A percentile compares a stretch with the other conserved stretches of the same genome.
These are phyloP conservation scores for Yamadazyma siamensis DNA, from an alignment of 1,139 yeast genomes.

Conservation along the genomic window DNA sequence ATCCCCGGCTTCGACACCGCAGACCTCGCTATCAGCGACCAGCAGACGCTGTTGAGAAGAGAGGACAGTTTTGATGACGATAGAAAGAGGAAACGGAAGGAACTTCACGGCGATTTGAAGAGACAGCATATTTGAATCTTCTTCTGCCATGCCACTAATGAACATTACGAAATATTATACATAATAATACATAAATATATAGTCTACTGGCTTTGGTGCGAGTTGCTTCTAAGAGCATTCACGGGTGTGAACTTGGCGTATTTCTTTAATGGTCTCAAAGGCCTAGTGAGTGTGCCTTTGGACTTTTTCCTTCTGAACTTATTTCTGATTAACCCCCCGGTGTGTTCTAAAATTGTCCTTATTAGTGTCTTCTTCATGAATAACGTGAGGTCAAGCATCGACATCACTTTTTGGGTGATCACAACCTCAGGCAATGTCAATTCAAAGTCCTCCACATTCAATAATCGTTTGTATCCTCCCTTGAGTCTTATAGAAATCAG, in stretches of 20 bases:
- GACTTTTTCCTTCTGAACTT: slow-evolving; percentile 35
- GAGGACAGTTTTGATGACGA: slow-evolving; percentile 44
- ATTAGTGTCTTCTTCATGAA: slow-evolving; percentile 49
- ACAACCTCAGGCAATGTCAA: slow-evolving; percentile 51
- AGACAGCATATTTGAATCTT: slow-evolving; percentile 39
- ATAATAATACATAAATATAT: too few species aligned
- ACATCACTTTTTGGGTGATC: slow-evolving; percentile 48
- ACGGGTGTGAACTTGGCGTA: slow-evolving; percentile 26
- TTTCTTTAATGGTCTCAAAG: slow-evolving; percentile 23
- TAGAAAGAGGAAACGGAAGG: slow-evolving; percentile 32
- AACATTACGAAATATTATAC: too few species aligned
- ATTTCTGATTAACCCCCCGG: slow-evolving; percentile 56
- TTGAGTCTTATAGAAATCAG: slow-evolving; percentile 58
- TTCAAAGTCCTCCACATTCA: slow-evolving; percentile 60
- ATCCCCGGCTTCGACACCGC: slow-evolving; percentile 76
- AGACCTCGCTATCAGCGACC: slow-evolving; percentile 63
- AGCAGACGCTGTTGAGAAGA: slow-evolving; percentile 40
- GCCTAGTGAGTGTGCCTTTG: slow-evolving; percentile 9
- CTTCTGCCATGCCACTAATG: too few species aligned
- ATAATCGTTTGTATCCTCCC: slow-evolving; percentile 50
- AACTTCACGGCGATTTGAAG: slow-evolving; percentile 30
- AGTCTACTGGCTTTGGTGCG: too few species aligned
- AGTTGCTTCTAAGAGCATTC: slow-evolving; percentile 11
- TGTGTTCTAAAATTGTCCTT: slow-evolving; percentile 52
- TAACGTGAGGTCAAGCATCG: slow-evolving; percentile 52